Conservation (phyloP, 306 rosid genomes). For the Abrus pulchellus region DNA sequence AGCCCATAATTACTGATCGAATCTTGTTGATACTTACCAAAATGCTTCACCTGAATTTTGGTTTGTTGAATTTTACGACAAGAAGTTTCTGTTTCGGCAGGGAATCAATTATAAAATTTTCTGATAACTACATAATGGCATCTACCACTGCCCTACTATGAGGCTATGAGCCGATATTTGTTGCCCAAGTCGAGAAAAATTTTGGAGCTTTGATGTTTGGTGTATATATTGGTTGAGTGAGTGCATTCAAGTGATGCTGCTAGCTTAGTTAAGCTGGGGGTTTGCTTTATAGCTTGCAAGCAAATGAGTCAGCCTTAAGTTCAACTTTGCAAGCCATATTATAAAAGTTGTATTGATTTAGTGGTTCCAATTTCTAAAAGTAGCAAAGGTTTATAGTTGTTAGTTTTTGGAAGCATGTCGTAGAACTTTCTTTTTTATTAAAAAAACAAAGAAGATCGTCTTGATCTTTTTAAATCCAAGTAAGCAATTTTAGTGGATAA, state of each 20-base stretch:
- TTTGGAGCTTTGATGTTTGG: conserved; percentile 14
- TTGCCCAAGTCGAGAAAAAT: conserved; percentile 4
- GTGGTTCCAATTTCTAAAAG: conserved; percentile 26
- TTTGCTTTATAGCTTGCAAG: conserved; percentile 15
- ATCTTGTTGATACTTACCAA: background rate
- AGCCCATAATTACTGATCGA: conserved; percentile 22
- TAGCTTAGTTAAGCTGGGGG: conserved; percentile 27
- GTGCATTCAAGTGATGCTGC: conserved; percentile 19
- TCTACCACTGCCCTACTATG: conserved; percentile 8
- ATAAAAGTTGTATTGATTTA: conserved; percentile 29
- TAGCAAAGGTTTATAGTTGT: conserved; percentile 1
- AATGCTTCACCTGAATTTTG: conserved; percentile 24
- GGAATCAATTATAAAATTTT: conserved; percentile 28
- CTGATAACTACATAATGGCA: conserved; percentile 5
- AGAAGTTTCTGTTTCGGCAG: background rate
- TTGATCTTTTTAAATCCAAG: conserved; percentile 20
- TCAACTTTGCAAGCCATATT: conserved; percentile 12
- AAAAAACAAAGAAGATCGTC: background rate
- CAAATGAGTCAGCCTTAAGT: conserved; percentile 14
- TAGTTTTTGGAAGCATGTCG: conserved; percentile 13
- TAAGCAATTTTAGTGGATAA: background rate
- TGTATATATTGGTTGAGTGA: conserved; percentile 35
- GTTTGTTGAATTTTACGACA: conserved; percentile 30
- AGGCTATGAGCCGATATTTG: conserved; percentile 24
- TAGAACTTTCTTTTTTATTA: conserved; percentile 12